These are phyloP conservation scores for Aspergillus quadrilineatus DNA, from an alignment of 2,329 filamentous ascomycete species.

Conservation along the genomic window DNA sequence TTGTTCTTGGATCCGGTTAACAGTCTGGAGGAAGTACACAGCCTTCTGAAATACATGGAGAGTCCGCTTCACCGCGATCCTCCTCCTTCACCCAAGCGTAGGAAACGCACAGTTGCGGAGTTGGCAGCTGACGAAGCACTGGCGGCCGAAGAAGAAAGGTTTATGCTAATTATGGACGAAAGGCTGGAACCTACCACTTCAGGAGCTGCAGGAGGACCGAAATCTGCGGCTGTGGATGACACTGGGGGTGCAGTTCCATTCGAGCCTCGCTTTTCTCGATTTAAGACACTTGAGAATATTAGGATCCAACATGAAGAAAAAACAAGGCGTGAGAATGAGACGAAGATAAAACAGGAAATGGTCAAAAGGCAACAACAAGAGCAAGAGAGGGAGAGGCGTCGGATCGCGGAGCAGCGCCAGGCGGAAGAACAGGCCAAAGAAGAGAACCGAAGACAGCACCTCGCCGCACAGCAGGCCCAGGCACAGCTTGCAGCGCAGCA, in stretches of 20 bases:
- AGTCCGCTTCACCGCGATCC: slow-evolving; percentile 75
- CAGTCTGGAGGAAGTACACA: slow-evolving; percentile 66
- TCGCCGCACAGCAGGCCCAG: slow-evolving; percentile 49
- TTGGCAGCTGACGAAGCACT: slow-evolving; percentile 92
- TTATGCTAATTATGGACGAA: slow-evolving; percentile 91
- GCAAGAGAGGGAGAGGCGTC: slow-evolving; percentile 49
- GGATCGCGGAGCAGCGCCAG: slow-evolving; percentile 44
- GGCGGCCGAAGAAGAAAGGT: slow-evolving; percentile 83
- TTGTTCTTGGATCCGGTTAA: slow-evolving; percentile 76
- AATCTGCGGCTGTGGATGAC: slow-evolving; percentile 69
- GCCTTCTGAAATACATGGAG: slow-evolving; percentile 67
- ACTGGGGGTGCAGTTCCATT: slow-evolving; percentile 71
- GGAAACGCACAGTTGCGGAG: slow-evolving; percentile 92
- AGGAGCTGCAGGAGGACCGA: slow-evolving; percentile 57
- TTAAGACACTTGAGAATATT: slow-evolving; percentile 87
- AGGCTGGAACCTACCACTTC: slow-evolving; percentile 64
- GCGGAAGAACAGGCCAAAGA: slow-evolving; percentile 46
- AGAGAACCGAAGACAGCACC: slow-evolving; percentile 39
- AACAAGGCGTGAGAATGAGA: slow-evolving; percentile 49
- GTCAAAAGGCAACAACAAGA: slow-evolving; percentile 50
- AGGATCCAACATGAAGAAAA: slow-evolving; percentile 74
- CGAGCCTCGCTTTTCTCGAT: slow-evolving; percentile 82
- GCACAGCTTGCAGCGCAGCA: slow-evolving; percentile 41
- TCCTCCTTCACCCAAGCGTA: slow-evolving; percentile 79
- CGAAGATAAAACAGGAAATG: slow-evolving; percentile 51